phyloP scores from a whole-genome alignment of 208 protist genomes.

The Angomonas ambiguus region DNA sequence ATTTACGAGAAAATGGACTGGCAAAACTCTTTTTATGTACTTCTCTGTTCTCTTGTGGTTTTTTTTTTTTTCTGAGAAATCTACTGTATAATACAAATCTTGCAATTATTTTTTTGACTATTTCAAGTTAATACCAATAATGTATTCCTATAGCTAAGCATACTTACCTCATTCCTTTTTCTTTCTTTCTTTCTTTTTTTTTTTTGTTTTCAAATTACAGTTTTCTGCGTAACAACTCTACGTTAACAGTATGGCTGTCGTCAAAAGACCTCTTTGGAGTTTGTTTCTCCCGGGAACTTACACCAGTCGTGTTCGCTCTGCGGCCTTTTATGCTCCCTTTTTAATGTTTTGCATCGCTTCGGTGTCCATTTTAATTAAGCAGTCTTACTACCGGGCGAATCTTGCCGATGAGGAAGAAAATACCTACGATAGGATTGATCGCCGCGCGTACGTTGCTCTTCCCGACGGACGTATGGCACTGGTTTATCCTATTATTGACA shows the following conservation, averaged over 20 bases:
- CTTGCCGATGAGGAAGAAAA: conserved; percentile 73
- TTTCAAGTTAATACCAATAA: conserved; percentile 1
- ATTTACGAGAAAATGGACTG: too few species aligned
- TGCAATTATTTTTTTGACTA: conserved; percentile 5
- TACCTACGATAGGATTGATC: conserved; percentile 86
- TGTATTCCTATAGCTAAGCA: not conserved
- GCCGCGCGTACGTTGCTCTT: conserved; percentile 85
- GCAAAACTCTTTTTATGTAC: too few species aligned
- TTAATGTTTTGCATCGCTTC: conserved; percentile 69
- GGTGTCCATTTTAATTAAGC: conserved; percentile 71
- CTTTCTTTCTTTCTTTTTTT: not conserved
- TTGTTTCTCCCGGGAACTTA: conserved; percentile 68
- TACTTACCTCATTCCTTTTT: not conserved
- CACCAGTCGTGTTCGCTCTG: conserved; percentile 62
- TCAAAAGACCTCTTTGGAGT: conserved; percentile 81
- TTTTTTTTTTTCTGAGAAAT: too few species aligned
- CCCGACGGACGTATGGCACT: conserved; percentile 89
- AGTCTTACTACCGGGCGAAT: conserved; percentile 80
- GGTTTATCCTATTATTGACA: conserved; percentile 87
- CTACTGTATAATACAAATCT: conserved; percentile 8
- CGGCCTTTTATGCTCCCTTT: conserved; percentile 60
- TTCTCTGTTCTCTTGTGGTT: not conserved
- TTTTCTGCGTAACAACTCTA: too few species aligned
- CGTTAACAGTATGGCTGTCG: conserved; percentile 19
- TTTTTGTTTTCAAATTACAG: not conserved